Percentiles rank a stretch among this genome's conserved stretches.
Evolutionary conservation across 2,329 filamentous ascomycete species (phyloP).

Genomic region (Thielaviopsis populi): DNA sequence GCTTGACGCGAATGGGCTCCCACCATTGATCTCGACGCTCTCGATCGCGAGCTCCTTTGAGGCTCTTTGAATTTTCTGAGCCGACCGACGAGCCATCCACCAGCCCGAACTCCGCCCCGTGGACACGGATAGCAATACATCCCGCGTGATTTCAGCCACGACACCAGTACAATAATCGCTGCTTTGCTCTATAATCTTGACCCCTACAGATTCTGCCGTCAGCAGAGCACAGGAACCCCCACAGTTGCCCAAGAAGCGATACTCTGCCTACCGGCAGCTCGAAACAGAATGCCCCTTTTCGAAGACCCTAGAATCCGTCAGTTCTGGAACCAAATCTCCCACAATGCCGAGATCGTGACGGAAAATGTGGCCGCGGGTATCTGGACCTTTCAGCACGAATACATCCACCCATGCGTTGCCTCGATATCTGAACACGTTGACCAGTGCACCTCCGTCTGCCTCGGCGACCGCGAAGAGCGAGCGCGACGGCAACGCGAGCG

Average conservation of each 20-base stretch:
- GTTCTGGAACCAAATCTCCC: constrained; percentile 81
- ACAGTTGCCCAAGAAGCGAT: not conserved
- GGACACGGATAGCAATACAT: not conserved
- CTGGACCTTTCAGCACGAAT: constrained; percentile 75
- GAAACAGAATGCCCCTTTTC: constrained; percentile 40
- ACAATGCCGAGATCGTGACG: constrained; percentile 80
- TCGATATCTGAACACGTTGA: constrained; percentile 52
- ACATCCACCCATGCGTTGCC: constrained; percentile 66
- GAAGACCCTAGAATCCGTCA: constrained; percentile 82
- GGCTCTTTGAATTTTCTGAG: not conserved
- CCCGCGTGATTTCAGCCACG: not conserved
- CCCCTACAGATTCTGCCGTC: no score
- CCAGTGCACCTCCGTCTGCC: constrained; percentile 56
- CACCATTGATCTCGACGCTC: not conserved
- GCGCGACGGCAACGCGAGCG: constrained; percentile 53
- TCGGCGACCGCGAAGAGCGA: constrained; percentile 59
- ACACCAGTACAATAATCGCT: not conserved
- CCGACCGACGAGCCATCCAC: not conserved
- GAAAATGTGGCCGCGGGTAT: constrained; percentile 83
- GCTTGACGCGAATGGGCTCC: not conserved
- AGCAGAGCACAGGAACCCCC: no score
- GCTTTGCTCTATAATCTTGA: no score
- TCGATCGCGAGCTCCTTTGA: not conserved
- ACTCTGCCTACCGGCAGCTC: not conserved
- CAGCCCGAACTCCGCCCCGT: not conserved